phyloP scores from a whole-genome alignment of 306 rosid species.

The Casuarina glauca region DNA sequence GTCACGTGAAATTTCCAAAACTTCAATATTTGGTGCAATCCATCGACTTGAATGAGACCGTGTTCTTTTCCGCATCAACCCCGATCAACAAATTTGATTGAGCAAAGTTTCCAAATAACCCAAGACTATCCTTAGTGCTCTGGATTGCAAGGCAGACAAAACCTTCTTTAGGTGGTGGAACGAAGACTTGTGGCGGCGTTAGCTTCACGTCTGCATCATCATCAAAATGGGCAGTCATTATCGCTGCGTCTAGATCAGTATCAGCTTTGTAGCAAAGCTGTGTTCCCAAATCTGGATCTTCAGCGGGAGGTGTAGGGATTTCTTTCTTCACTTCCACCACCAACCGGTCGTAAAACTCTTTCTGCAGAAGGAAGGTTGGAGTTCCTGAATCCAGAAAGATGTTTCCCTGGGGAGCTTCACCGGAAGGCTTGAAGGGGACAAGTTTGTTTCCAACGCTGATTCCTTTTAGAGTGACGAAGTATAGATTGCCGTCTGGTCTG shows the following conservation, averaged over 20 bases:
- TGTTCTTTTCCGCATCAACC: slow-evolving; percentile 43
- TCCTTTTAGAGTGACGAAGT: slow-evolving; percentile 55
- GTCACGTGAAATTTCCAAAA: no score
- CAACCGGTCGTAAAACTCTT: slow-evolving; percentile 45
- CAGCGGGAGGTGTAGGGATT: slow-evolving; percentile 33
- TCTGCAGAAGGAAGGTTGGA: slow-evolving; percentile 52
- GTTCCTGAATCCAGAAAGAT: slow-evolving; percentile 63
- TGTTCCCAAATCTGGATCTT: slow-evolving; percentile 44
- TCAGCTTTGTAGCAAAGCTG: slow-evolving; percentile 51
- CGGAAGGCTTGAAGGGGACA: slow-evolving; percentile 39
- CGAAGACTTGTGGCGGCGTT: slow-evolving; percentile 46
- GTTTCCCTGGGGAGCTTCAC: slow-evolving; percentile 35
- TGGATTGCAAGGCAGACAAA: slow-evolving; percentile 62
- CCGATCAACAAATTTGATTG: slow-evolving; percentile 58
- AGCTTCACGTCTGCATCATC: slow-evolving; percentile 44
- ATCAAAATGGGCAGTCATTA: slow-evolving; percentile 46
- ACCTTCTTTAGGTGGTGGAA: slow-evolving; percentile 51
- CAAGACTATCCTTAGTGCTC: slow-evolving; percentile 16
- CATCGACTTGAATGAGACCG: slow-evolving; percentile 50
- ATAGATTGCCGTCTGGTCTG: slow-evolving; percentile 41
- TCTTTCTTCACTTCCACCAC: slow-evolving; percentile 43
- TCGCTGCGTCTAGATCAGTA: slow-evolving; percentile 39
- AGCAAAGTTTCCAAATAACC: slow-evolving; percentile 55
- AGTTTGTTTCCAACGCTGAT: slow-evolving; percentile 50
- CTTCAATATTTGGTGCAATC: slow-evolving; percentile 40